Evolutionary conservation across 305 asterid genomes (phyloP), one percentile per base, ranked within the genome.

Genomic region (Nicotiana rustica): DNA sequence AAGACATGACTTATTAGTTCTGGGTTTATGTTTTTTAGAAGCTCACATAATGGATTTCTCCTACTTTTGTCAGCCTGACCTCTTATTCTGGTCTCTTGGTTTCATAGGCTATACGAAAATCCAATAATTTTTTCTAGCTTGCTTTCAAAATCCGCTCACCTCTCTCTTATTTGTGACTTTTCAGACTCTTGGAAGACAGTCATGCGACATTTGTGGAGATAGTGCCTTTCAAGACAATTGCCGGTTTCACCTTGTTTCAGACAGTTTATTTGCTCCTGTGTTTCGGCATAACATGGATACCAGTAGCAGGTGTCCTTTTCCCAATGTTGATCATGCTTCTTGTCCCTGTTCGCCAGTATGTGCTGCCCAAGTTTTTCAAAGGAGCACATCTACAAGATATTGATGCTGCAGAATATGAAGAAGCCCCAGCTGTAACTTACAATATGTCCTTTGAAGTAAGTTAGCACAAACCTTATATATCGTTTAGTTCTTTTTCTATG

Each of bases 341-440:
- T 21, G 95, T 95, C 82, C 98, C 98, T 1, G 97, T 93, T 3
- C 85, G 99, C 18, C 97, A 95, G 82, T 94, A 94, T 85, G 38
- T 92, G 14, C 97, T 95, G 73, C 96, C 98, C 81, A 93, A 86
- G 79, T 91, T 94, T 80, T 95, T 94, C 92, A 93, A 94, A 88
- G 94, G 88, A n/a, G 97, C 82, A 41, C 99, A 95, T 89, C 86
- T 95, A 56, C 97, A 93, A 78, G 99, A 95, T 79, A 80, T 95
- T 83, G 99, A 95, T 79, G 98, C 99, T 82, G 93, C 99, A 10
- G 99, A 95, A 84, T 95, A 91, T 67, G 99, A 95, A 88, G 99
- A 95, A 90, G 91, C 92, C 82, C 97, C 94, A 18, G 93, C 98
- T 5, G 84, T 92, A 44, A 61, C 75, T 60, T 92, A 87, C 91